Evolutionary conservation across 129 eudicot species (phyloP).

Genomic region (Chrysanthemum seticuspe): DNA sequence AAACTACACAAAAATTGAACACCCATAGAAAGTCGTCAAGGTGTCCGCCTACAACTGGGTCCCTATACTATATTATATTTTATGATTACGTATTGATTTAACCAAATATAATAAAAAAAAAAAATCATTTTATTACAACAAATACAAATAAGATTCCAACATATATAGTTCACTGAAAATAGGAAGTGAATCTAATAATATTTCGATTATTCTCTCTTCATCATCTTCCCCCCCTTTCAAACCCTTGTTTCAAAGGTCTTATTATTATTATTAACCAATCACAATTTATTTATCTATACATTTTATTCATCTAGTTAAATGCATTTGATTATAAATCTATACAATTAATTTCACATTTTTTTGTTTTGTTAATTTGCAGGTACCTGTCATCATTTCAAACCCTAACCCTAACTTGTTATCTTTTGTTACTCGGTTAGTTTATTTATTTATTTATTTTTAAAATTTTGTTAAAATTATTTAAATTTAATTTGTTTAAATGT

Average conservation of each 20-base stretch:
- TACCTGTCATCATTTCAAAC: constrained; percentile 20
- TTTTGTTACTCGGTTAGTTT: constrained; percentile 27
- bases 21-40: too few relatives aligned
- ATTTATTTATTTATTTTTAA: neutral
- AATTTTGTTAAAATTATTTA: neutral
- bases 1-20: too few relatives aligned
- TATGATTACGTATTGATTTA: too few relatives aligned
- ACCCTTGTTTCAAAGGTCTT: constrained; percentile 38
- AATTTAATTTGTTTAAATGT: neutral
- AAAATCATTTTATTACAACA: too few relatives aligned
- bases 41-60: too few relatives aligned
- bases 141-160: neutral
- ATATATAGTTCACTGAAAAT: constrained; percentile 19
- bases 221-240: constrained; percentile 30
- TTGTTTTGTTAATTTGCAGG: constrained; percentile 23
- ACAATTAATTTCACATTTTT: constrained; percentile 25
- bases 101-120: too few relatives aligned
- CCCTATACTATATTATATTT: too few relatives aligned
- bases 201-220: constrained; percentile 32
- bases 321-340: constrained; percentile 14
- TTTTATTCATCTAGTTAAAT: neutral
- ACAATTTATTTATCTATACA: constrained; percentile 8
- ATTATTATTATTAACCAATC: constrained; percentile 23
- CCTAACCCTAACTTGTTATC: constrained; percentile 19
- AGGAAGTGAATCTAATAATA: constrained; percentile 23